phyloP scores from a whole-genome alignment of 2,329 filamentous ascomycete species.

The Albifimbria verrucaria region DNA sequence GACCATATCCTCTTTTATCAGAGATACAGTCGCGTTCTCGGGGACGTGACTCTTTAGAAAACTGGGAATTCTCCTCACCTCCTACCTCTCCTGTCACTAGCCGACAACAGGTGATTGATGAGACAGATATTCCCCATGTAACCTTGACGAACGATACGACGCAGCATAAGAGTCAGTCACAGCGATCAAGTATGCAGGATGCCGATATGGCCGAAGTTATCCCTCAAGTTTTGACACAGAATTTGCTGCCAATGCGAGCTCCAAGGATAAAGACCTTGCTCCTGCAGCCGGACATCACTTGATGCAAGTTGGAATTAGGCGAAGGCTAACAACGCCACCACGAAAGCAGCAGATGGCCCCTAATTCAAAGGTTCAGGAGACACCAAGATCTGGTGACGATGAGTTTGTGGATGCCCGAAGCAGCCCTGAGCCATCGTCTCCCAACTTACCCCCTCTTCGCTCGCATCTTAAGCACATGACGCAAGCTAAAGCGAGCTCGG shows the following conservation, averaged over 20 bases:
- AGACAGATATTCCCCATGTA: conserved; percentile 12
- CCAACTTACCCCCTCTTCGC: conserved; percentile 4
- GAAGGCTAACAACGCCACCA: conserved; percentile 13
- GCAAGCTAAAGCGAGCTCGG: conserved; percentile 9
- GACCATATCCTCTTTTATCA: conserved; percentile 48
- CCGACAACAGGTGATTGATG: conserved; percentile 18
- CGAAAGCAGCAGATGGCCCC: conserved; percentile 9
- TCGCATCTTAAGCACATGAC: no score
- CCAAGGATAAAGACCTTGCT: neutral
- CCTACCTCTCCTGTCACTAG: conserved; percentile 45
- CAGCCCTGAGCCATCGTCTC: conserved; percentile 31
- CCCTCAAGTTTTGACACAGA: conserved; percentile 24
- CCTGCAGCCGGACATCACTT: neutral
- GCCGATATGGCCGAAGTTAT: conserved; percentile 17
- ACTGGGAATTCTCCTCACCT: conserved; percentile 58
- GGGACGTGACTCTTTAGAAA: conserved; percentile 25
- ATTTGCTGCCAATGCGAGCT: conserved; percentile 5
- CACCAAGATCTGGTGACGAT: conserved; percentile 42
- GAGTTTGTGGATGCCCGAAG: conserved; percentile 48
- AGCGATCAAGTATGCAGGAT: conserved; percentile 11
- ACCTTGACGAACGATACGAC: conserved; percentile 7
- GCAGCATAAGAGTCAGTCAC: conserved; percentile 12
- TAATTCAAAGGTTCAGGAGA: conserved; percentile 22
- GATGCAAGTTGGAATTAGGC: neutral
- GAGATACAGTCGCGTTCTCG: conserved; percentile 50